phyloP scores from a whole-genome alignment of 2,329 filamentous ascomycete species.

The Fusarium sp. region DNA sequence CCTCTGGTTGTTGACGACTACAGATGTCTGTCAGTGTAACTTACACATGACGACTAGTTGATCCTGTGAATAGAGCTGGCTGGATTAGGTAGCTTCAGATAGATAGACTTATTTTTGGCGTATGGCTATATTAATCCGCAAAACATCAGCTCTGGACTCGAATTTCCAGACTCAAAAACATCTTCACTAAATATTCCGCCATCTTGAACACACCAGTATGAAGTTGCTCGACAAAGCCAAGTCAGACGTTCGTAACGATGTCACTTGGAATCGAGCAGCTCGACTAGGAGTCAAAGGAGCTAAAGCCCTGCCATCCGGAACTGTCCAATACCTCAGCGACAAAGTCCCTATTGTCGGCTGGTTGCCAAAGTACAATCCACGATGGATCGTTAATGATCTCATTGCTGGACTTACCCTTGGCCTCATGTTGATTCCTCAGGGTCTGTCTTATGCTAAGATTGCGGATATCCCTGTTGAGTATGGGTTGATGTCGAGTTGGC shows the following conservation, averaged over 20 bases:
- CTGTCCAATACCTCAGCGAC: conserved; percentile 66
- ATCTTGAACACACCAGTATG: conserved; percentile 21
- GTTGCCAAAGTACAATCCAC: conserved; percentile 70
- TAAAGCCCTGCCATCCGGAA: conserved; percentile 60
- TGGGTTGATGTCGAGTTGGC: conserved; percentile 70
- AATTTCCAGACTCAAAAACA: not conserved
- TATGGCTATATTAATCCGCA: conserved; percentile 24
- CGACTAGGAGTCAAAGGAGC: conserved; percentile 37
- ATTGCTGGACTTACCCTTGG: conserved; percentile 72
- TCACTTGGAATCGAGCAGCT: conserved; percentile 42
- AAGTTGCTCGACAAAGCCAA: conserved; percentile 37
- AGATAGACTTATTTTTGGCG: not conserved
- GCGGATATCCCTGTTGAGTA: conserved; percentile 71
- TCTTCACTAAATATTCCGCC: not conserved
- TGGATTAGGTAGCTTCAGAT: not conserved
- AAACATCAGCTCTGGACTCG: not conserved
- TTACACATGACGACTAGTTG: conserved; percentile 1
- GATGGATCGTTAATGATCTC: conserved; percentile 71
- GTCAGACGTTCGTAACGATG: conserved; percentile 35
- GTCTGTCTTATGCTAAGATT: conserved; percentile 71
- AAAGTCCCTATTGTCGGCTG: conserved; percentile 73
- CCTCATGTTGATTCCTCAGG: conserved; percentile 71
- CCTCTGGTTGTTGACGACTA: not conserved
- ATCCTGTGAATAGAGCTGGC: not conserved
- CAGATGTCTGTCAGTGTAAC: not conserved